Evolutionary conservation across 2,329 filamentous ascomycete species (phyloP).

Genomic region (Talaromyces piceae): DNA sequence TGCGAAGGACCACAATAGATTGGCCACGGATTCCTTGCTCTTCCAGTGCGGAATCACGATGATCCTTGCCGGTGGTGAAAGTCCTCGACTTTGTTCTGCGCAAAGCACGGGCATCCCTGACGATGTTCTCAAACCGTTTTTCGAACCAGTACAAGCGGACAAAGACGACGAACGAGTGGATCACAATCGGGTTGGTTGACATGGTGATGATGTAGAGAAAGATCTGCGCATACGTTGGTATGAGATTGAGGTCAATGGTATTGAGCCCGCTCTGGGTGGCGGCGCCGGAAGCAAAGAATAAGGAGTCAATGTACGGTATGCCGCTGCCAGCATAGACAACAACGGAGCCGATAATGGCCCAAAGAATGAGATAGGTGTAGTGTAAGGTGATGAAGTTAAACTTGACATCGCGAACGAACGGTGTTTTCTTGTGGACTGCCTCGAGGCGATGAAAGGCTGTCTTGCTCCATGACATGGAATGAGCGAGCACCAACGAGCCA

Average conservation of each 20-base stretch:
- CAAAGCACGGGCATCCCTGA: conserved; percentile 60
- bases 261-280: conserved; percentile 93
- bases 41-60: conserved; percentile 26
- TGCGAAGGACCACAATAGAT: conserved; percentile 32
- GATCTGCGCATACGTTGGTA: conserved; percentile 67
- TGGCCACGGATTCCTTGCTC: conserved; percentile 32
- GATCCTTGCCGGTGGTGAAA: conserved; percentile 40
- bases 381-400: conserved; percentile 42
- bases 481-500: background rate
- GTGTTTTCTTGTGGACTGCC: conserved; percentile 6
- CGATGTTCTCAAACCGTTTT: conserved; percentile 83
- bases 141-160: conserved; percentile 97
- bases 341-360: conserved; percentile 66
- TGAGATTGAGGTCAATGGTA: conserved; percentile 57
- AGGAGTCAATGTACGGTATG: conserved; percentile 73
- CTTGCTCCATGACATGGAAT: background rate
- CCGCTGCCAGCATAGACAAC: conserved; percentile 61
- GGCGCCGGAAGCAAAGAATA: conserved; percentile 79
- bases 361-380: conserved; percentile 70
- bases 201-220: conserved; percentile 65
- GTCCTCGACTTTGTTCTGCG: conserved; percentile 56
- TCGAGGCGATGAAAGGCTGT: background rate
- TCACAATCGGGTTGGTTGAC: conserved; percentile 73
- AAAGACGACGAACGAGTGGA: conserved; percentile 82
- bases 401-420: conserved; percentile 17